Percentiles rank a stretch among this genome's conserved stretches.
These are phyloP conservation scores for Cardamine chenopodiifolia DNA, from an alignment of 345 rosid genomes.

Conservation along the genomic window DNA sequence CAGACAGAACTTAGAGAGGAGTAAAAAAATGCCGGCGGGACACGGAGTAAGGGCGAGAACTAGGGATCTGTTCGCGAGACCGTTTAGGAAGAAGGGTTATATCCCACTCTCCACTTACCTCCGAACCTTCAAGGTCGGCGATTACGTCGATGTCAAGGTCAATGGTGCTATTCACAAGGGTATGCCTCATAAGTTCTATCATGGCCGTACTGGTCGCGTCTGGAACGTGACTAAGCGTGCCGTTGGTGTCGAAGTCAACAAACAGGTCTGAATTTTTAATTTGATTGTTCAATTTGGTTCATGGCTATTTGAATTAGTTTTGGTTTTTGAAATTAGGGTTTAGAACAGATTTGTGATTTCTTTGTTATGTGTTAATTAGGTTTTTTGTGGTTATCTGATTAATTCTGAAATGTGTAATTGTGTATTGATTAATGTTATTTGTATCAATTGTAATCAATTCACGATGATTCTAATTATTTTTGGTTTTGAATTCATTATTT, in stretches of 20 bases:
- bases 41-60: slow-evolving; percentile 66
- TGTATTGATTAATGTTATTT: background rate
- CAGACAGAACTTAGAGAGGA: background rate
- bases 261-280: slow-evolving; percentile 46
- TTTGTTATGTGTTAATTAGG: background rate
- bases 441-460: background rate
- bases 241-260: slow-evolving; percentile 75
- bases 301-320: background rate
- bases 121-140: slow-evolving; percentile 67
- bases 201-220: slow-evolving; percentile 74
- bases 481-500: background rate
- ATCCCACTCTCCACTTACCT: slow-evolving; percentile 68
- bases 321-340: background rate
- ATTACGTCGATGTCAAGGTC: slow-evolving; percentile 69
- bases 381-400: background rate
- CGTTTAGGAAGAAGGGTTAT: slow-evolving; percentile 79
- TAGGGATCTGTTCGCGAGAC: slow-evolving; percentile 62
- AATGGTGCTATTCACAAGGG: slow-evolving; percentile 82
- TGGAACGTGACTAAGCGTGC: slow-evolving; percentile 87
- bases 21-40: slow-evolving; percentile 57
- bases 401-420: background rate
- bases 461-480: background rate
- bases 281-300: background rate
- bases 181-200: slow-evolving; percentile 83
- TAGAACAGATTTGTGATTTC: background rate